Conservation (phyloP, 768 basidiomycete genomes). For the Mycena amicta region DNA sequence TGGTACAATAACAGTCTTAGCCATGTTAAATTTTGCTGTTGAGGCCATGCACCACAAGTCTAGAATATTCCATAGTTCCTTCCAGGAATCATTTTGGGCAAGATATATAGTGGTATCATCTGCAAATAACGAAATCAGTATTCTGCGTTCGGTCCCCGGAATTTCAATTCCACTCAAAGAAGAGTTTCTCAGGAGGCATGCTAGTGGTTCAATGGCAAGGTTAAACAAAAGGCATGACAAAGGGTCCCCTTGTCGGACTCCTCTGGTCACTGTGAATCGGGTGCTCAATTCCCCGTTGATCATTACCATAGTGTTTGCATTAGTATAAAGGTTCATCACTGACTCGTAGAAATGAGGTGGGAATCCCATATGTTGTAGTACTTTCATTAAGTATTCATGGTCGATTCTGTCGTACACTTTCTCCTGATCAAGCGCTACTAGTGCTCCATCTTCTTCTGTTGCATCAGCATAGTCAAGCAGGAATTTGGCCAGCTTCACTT, state of each 20-base stretch:
- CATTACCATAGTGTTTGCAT: not conserved
- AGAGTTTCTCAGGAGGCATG: not conserved
- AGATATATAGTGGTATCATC: not conserved
- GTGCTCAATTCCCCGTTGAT: not conserved
- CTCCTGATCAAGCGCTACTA: constrained; percentile 1
- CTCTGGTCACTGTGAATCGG: not conserved
- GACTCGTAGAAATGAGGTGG: not conserved
- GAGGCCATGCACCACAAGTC: not conserved
- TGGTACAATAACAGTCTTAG: not conserved
- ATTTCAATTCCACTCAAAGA: not conserved
- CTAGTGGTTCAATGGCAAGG: not conserved
- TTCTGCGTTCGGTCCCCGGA: not conserved
- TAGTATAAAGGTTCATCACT: not conserved
- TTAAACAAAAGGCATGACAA: not conserved
- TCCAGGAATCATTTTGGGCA: not conserved
- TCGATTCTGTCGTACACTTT: constrained; percentile 7
- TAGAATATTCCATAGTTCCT: not conserved
- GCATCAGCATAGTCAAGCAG: not conserved
- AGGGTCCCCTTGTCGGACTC: not conserved
- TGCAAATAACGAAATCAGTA: not conserved
- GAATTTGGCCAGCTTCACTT: not conserved
- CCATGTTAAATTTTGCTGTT: not conserved
- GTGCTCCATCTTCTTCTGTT: constrained; percentile 6
- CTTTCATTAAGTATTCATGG: constrained; percentile 12
- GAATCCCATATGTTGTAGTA: not conserved